Evolutionary conservation across 1,139 yeast genomes (phyloP), one percentile per base, ranked within the genome.

Genomic region (Hansenula anomala): DNA sequence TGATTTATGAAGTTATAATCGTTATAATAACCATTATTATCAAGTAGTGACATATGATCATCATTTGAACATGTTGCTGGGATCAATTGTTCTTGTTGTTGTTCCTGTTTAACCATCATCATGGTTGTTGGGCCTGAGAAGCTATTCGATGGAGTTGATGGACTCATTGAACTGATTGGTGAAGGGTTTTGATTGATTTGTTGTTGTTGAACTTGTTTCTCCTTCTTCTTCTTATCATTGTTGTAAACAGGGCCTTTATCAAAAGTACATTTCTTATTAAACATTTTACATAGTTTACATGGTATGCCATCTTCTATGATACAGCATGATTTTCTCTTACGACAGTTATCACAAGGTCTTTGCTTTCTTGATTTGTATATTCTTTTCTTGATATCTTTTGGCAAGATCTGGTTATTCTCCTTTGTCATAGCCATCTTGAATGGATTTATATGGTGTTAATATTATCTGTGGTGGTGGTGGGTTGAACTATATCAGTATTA

Each of bases 331-430:
- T 37, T 37, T 13, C 40, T 14, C 16, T 30, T 33, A n/a, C 40
- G 28, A 33, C 40, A 37, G 20, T 19, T 23, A 30, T 37, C 40
- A 30, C 40, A 37, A 15, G 40, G 40, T 30, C 40, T 33, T 24
- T 33, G 37, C 23, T 28, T 33, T 33, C 40, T 33, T 12, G 40
- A 37, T 22, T 37, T 37, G 23, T 37, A 37, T 16, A 30, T 19
- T 33, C 40, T 33, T 33, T 33, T 33, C 26, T 33, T 33, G 12
- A 33, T 18, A 23, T 32, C 34, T 32, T 32, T 32, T 32, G 34
- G 34, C 8, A 32, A 9, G 16, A 32, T 32, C 10, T 16, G 17
- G 16, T 32, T 32, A 12, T 32, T 32, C 19, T 32, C 34, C 18
- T 32, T 32, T 4, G 34, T 17, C 24, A 32, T 19, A 17, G 34